Evolutionary conservation across 2,329 filamentous ascomycete species (phyloP).

Genomic region (Penicillium sp.): DNA sequence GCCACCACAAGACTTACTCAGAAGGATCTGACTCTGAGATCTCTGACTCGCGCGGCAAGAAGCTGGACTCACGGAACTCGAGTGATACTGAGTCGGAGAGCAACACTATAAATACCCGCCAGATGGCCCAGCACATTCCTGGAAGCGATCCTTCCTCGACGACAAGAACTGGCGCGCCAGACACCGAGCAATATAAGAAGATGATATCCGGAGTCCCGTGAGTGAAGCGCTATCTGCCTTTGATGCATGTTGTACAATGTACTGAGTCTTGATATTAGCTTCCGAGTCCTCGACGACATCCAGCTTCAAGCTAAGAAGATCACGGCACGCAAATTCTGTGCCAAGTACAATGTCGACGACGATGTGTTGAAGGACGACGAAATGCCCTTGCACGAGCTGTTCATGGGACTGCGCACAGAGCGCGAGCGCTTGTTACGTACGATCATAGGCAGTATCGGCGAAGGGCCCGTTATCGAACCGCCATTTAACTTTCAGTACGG

Average conservation of each 20-base stretch:
- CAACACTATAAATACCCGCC: background rate
- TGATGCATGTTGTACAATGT: too few relatives aligned
- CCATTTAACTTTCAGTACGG: conserved; percentile 62
- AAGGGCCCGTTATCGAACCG: conserved; percentile 49
- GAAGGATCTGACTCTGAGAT: background rate
- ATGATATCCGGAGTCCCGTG: conserved; percentile 15
- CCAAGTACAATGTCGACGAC: conserved; percentile 15
- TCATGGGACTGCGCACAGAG: conserved; percentile 8
- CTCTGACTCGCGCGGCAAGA: background rate
- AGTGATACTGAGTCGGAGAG: conserved; percentile 2
- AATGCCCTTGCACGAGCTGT: conserved; percentile 14
- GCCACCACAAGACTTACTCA: background rate
- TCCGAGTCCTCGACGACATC: conserved; percentile 10
- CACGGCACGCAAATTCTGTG: conserved; percentile 14
- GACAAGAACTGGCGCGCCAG: conserved; percentile 2
- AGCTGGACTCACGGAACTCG: conserved; percentile 6
- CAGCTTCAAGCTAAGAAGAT: conserved; percentile 15
- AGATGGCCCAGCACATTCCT: background rate
- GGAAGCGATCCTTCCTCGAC: background rate
- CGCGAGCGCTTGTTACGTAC: conserved; percentile 16
- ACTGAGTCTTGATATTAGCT: conserved; percentile 10
- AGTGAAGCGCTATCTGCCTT: too few relatives aligned
- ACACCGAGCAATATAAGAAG: conserved; percentile 12
- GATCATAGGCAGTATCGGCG: conserved; percentile 15
- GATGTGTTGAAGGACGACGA: conserved; percentile 12